Evolutionary conservation across 257 asterid genomes (phyloP).

Genomic region (Forsythia suspensa): DNA sequence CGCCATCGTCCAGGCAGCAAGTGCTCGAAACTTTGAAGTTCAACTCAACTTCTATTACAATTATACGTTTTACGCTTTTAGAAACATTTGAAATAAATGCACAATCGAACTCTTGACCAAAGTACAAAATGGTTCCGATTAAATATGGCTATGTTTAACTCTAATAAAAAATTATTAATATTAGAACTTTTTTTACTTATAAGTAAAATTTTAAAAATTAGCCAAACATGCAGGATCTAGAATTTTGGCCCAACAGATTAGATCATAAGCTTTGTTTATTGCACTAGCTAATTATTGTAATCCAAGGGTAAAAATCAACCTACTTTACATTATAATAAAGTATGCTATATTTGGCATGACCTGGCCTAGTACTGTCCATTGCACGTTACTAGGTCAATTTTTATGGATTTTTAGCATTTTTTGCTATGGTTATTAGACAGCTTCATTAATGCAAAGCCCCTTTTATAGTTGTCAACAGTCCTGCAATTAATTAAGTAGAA

Average conservation of each 20-base stretch:
- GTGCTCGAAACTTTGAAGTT: too few species aligned
- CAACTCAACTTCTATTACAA: too few species aligned
- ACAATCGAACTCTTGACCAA: too few species aligned
- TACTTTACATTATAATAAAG: conserved; percentile 13
- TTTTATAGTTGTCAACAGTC: not conserved
- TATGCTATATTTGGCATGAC: not conserved
- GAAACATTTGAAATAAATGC: too few species aligned
- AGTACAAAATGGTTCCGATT: too few species aligned
- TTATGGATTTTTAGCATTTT: not conserved
- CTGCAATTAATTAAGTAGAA: not conserved
- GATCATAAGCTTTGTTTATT: not conserved
- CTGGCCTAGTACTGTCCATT: not conserved
- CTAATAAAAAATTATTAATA: too few species aligned
- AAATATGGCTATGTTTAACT: too few species aligned
- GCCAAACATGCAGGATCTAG: not conserved
- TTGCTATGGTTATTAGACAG: not conserved
- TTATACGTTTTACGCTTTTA: too few species aligned
- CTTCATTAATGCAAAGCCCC: not conserved
- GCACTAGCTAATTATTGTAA: not conserved
- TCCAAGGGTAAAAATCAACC: not conserved
- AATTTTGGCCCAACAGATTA: not conserved
- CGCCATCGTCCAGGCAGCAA: too few species aligned
- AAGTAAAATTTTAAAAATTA: not conserved
- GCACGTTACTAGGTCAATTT: not conserved
- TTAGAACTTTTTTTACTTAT: too few species aligned